Evolutionary conservation across 2,329 filamentous ascomycete species (phyloP).

Genomic region (Fusarium begoniae): DNA sequence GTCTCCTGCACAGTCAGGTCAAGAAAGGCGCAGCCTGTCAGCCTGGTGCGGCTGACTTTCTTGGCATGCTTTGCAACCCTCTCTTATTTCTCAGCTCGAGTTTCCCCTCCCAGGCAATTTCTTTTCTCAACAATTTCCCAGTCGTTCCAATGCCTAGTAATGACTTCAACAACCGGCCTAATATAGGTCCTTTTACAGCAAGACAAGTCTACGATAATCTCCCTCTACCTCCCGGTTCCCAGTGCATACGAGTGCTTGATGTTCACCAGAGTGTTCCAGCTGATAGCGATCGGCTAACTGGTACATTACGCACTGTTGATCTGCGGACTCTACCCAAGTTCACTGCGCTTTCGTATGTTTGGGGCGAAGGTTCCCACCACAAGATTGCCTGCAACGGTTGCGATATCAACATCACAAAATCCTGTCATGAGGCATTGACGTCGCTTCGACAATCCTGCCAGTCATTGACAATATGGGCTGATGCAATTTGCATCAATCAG

Average conservation of each 20-base stretch:
- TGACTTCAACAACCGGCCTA: rapidly evolving
- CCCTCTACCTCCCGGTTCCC: background rate
- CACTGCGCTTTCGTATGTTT: background rate
- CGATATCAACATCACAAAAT: background rate
- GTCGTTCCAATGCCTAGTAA: background rate
- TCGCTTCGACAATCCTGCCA: rapidly evolving
- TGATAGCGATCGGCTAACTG: background rate
- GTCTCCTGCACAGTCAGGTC: background rate
- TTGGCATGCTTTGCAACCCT: background rate
- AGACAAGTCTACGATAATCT: background rate
- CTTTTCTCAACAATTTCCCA: background rate
- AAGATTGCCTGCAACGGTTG: background rate
- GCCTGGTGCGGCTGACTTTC: background rate
- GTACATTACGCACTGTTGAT: background rate
- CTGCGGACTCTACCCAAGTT: background rate
- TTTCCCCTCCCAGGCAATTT: background rate
- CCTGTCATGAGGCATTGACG: background rate
- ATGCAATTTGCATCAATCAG: background rate
- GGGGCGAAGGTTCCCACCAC: rapidly evolving
- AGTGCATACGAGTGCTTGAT: background rate
- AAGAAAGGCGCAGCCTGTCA: background rate
- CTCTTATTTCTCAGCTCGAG: background rate
- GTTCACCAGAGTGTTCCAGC: background rate
- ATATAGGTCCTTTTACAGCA: background rate
- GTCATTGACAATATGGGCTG: background rate